A percentile compares a stretch with the other conserved stretches of the same genome.
Conservation (phyloP, 2,329 filamentous ascomycete genomes). For the Dactylellina cionopaga region DNA sequence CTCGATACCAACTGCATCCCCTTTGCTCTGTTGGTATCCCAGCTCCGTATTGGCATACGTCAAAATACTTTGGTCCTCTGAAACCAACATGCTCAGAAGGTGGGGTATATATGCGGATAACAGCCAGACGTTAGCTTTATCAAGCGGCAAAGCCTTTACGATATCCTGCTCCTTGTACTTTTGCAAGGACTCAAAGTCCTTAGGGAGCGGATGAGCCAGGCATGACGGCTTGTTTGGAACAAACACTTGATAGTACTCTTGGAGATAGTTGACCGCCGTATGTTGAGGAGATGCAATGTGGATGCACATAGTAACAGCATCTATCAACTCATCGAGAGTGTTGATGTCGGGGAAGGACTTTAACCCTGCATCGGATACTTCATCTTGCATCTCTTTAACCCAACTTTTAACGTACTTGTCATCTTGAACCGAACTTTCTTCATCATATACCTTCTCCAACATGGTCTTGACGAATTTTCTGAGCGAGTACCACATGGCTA, state of each 20-base stretch:
- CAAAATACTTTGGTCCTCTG: slow-evolving; percentile 61
- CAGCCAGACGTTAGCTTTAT: slow-evolving; percentile 63
- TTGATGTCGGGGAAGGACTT: slow-evolving; percentile 62
- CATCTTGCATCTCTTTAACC: slow-evolving; percentile 61
- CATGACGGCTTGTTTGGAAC: slow-evolving; percentile 63
- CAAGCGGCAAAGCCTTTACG: slow-evolving; percentile 62
- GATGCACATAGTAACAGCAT: slow-evolving; percentile 67
- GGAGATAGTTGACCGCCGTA: slow-evolving; percentile 66
- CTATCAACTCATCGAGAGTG: slow-evolving; percentile 62
- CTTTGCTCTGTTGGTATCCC: neutral
- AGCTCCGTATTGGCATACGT: slow-evolving; percentile 59
- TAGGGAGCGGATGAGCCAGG: slow-evolving; percentile 60
- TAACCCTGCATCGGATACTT: slow-evolving; percentile 58
- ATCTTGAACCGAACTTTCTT: slow-evolving; percentile 57
- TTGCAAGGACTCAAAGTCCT: slow-evolving; percentile 58
- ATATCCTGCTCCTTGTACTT: slow-evolving; percentile 58
- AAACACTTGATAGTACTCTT: slow-evolving; percentile 66
- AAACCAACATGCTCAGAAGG: slow-evolving; percentile 63
- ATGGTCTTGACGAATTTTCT: slow-evolving; percentile 62
- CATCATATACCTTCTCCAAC: slow-evolving; percentile 59
- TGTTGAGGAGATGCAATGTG: slow-evolving; percentile 66
- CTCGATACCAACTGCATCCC: neutral
- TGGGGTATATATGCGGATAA: slow-evolving; percentile 63
- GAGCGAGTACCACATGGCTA: slow-evolving; percentile 63
- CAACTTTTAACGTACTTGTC: slow-evolving; percentile 61